Percentiles rank a stretch among this genome's conserved stretches.
Conservation (phyloP, 805 yeast species). For the Candida adriatica region DNA sequence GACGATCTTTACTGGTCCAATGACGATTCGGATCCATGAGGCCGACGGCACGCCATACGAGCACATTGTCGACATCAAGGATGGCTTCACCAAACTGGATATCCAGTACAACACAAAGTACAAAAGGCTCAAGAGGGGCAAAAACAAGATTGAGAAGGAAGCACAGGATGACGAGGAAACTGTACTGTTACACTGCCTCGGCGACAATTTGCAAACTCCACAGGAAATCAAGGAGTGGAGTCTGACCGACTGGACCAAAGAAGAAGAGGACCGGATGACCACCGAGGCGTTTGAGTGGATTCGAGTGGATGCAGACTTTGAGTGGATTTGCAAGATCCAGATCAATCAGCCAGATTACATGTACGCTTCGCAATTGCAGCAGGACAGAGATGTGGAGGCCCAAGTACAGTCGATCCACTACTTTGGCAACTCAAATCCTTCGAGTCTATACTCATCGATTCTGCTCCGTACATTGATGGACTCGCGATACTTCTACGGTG, state of each 20-base stretch:
- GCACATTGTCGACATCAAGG: slow-evolving; percentile 89
- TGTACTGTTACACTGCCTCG: slow-evolving; percentile 51
- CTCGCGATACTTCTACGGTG: slow-evolving; percentile 78
- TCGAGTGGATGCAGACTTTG: slow-evolving; percentile 94
- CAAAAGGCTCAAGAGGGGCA: slow-evolving; percentile 67
- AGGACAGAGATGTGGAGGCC: slow-evolving; percentile 95
- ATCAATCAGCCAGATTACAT: slow-evolving; percentile 91
- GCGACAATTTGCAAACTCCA: slow-evolving; percentile 63
- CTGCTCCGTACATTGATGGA: slow-evolving; percentile 80
- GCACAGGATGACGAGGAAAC: slow-evolving; percentile 29
- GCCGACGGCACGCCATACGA: slow-evolving; percentile 99
- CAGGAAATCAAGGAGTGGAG: slow-evolving; percentile 66
- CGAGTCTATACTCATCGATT: slow-evolving; percentile 63
- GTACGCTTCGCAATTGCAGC: slow-evolving; percentile 89
- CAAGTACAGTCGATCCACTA: slow-evolving; percentile 77
- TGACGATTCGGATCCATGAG: slow-evolving; percentile 95
- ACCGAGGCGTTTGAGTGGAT: slow-evolving; percentile 97
- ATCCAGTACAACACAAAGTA: slow-evolving; percentile 94
- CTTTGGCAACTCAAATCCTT: slow-evolving; percentile 58
- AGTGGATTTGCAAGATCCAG: slow-evolving; percentile 83
- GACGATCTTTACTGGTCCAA: slow-evolving; percentile 75
- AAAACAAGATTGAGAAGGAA: slow-evolving; percentile 36
- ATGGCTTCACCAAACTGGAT: slow-evolving; percentile 77
- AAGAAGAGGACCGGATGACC: slow-evolving; percentile 59
- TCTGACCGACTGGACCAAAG: slow-evolving; percentile 59